Percentiles rank a stretch among this genome's conserved stretches.
phyloP scores from a whole-genome alignment of 192 early-diverging fungal species.

The Entrophospora sp. region DNA sequence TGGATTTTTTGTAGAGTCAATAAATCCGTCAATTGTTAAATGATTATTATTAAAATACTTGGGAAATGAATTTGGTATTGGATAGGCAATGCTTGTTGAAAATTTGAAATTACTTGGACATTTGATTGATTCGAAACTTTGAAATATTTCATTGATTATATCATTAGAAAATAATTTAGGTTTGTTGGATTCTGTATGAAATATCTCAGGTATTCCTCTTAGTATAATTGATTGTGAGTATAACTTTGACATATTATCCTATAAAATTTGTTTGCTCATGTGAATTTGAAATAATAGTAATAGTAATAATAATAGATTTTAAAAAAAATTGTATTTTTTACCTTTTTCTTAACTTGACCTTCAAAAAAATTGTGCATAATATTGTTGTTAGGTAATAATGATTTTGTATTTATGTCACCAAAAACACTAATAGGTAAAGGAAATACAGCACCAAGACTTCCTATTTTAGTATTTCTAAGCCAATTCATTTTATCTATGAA shows the following conservation, averaged over 20 bases:
- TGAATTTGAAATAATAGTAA: no score
- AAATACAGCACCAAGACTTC: constrained; percentile 25
- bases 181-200: background rate
- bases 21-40: constrained; percentile 25
- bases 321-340: no score
- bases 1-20: background rate
- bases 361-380: background rate
- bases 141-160: background rate
- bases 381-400: background rate
- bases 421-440: constrained; percentile 26
- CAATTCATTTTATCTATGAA: constrained; percentile 34
- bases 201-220: background rate
- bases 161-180: background rate
- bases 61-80: constrained; percentile 34
- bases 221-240: constrained; percentile 9
- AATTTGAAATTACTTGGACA: background rate
- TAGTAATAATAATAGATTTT: background rate
- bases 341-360: no score
- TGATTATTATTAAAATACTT: constrained; percentile 28
- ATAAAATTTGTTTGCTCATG: no score
- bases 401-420: constrained; percentile 10
- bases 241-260: background rate
- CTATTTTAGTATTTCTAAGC: constrained; percentile 34
- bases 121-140: background rate
- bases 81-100: constrained; percentile 23